A percentile compares a stretch with the other conserved stretches of the same genome.
Conservation (phyloP, 495 filamentous ascomycete species). For the Elaphomyces granulatus region DNA sequence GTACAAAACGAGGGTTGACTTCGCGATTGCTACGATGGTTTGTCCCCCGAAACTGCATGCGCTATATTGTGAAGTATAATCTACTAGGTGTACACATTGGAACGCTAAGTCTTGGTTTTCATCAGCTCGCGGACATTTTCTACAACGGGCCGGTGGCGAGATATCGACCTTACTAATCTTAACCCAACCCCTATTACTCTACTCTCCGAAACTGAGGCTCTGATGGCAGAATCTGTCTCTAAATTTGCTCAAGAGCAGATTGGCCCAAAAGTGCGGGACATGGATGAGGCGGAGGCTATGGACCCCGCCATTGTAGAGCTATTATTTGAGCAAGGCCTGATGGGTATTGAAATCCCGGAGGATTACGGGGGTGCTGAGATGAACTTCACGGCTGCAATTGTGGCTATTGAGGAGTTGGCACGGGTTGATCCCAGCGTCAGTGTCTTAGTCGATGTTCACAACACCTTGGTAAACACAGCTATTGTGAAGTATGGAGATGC, state of each 20-base stretch:
- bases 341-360: slow-evolving; percentile 96
- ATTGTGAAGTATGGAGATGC: slow-evolving; percentile 72
- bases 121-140: slow-evolving; percentile 52
- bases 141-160: slow-evolving; percentile 45
- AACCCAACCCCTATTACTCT: slow-evolving; percentile 88
- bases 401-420: slow-evolving; percentile 94
- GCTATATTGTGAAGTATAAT: no score
- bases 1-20: no score
- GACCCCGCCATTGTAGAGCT: slow-evolving; percentile 76
- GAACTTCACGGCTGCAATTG: slow-evolving; percentile 95
- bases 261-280: slow-evolving; percentile 83
- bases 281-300: slow-evolving; percentile 97
- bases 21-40: no score
- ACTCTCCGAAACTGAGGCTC: slow-evolving; percentile 74
- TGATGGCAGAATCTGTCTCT: slow-evolving; percentile 79
- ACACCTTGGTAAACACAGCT: slow-evolving; percentile 92
- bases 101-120: no score
- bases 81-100: no score
- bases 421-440: slow-evolving; percentile 89
- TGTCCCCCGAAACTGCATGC: no score
- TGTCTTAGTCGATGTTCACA: slow-evolving; percentile 91
- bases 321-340: slow-evolving; percentile 92
- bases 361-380: slow-evolving; percentile 93
- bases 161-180: slow-evolving; percentile 51
- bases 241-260: slow-evolving; percentile 85